Evolutionary conservation across 75 land plant species (phyloP).

Genomic region (Pseudotsuga menziesii): DNA sequence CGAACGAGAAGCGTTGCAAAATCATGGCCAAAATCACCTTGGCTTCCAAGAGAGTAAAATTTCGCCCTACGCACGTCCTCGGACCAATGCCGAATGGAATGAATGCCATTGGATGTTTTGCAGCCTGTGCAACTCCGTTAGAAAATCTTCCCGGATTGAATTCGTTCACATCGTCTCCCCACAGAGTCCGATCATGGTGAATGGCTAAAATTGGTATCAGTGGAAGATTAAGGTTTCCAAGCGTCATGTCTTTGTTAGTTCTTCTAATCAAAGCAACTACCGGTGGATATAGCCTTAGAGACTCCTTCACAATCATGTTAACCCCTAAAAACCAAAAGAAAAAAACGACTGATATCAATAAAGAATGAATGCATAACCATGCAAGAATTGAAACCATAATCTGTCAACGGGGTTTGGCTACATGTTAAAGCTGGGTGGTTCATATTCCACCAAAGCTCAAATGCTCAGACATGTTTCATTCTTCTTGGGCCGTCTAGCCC

Average conservation of each 20-base stretch:
- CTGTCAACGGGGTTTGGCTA: background rate
- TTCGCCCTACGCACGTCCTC: conserved; percentile 53
- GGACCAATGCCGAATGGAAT: conserved; percentile 56
- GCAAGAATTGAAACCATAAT: background rate
- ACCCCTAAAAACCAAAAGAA: conserved; percentile 8
- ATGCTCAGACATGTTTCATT: background rate
- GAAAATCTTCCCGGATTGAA: conserved; percentile 32
- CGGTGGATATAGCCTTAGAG: conserved; percentile 34
- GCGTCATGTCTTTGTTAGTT: conserved; percentile 8
- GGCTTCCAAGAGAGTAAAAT: conserved; percentile 44
- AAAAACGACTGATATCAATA: background rate
- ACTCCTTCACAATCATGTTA: conserved; percentile 30
- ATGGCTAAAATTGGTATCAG: conserved; percentile 12
- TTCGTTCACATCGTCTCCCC: conserved; percentile 35
- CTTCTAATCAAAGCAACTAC: conserved; percentile 12
- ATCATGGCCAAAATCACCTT: conserved; percentile 37
- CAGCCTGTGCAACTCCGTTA: conserved; percentile 10
- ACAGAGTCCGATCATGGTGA: conserved; percentile 21
- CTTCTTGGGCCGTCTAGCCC: background rate
- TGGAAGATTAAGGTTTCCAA: conserved; percentile 15
- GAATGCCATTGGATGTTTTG: conserved; percentile 27
- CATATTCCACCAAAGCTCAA: background rate
- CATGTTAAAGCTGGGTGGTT: background rate
- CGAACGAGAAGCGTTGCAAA: conserved; percentile 43
- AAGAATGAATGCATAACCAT: background rate